Conservation (phyloP, 2,329 filamentous ascomycete genomes). For the Graphiopsis chlorocephala region DNA sequence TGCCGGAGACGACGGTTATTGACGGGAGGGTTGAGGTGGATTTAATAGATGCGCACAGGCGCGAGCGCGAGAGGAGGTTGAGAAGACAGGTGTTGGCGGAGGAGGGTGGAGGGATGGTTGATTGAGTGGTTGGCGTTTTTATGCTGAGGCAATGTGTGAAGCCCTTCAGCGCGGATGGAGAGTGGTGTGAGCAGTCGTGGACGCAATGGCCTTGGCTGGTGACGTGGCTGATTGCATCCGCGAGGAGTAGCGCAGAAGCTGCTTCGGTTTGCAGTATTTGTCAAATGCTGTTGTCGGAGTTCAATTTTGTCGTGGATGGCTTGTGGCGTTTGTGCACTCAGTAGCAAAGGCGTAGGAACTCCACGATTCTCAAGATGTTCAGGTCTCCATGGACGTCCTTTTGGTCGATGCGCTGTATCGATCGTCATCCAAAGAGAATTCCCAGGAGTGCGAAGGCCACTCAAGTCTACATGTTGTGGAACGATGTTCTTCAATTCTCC, state of each 20-base stretch:
- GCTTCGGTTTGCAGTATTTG: neutral
- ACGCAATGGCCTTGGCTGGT: neutral
- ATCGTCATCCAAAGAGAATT: neutral
- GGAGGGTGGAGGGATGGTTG: neutral
- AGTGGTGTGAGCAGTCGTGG: neutral
- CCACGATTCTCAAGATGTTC: neutral
- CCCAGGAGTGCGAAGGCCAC: neutral
- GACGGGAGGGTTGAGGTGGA: neutral
- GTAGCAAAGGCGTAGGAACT: neutral
- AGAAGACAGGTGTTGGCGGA: neutral
- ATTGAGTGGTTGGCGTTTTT: neutral
- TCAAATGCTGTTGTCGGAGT: neutral
- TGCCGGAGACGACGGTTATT: conserved; percentile 3
- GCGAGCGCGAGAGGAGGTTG: neutral
- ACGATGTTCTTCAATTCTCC: neutral
- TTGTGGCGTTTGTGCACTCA: neutral
- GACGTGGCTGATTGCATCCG: neutral
- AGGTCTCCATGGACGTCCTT: neutral
- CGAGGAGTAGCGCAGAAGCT: neutral
- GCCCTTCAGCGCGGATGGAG: neutral
- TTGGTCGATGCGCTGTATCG: neutral
- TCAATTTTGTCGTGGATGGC: neutral
- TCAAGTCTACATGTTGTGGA: neutral
- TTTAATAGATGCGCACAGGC: neutral
- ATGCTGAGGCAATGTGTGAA: neutral